phyloP scores from a whole-genome alignment of 306 rosid species.

The Ziziphus jujuba region DNA sequence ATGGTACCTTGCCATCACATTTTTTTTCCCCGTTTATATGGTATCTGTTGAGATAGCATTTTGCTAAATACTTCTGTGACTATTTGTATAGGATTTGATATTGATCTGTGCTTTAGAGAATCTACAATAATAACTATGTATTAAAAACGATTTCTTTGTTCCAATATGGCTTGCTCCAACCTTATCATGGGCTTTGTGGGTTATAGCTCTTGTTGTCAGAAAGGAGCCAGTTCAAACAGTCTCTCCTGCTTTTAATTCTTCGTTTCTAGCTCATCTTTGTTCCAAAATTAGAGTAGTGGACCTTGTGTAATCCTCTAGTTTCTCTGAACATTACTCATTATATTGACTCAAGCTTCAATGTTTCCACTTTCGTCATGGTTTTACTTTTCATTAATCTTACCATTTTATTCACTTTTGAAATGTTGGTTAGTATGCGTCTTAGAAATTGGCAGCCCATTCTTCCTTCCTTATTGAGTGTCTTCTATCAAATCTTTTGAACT shows the following conservation, averaged over 20 bases:
- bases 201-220: not conserved
- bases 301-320: no score
- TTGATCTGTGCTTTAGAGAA: not conserved
- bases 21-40: conserved; percentile 47
- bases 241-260: conserved; percentile 3
- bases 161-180: not conserved
- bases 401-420: not conserved
- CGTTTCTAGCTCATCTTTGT: no score
- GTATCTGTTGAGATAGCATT: conserved; percentile 33
- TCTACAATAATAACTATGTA: not conserved
- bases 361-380: not conserved
- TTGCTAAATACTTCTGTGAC: not conserved
- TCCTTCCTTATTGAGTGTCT: not conserved
- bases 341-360: not conserved
- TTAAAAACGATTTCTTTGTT: not conserved
- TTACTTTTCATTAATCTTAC: not conserved
- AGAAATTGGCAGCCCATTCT: not conserved
- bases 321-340: no score
- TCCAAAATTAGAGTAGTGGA: no score
- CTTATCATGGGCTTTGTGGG: conserved; percentile 1
- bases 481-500: not conserved
- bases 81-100: not conserved
- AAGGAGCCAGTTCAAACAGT: not conserved
- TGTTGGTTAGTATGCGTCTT: not conserved
- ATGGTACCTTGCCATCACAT: conserved; percentile 31